Base-by-base conservation (phyloP, 2,329 filamentous ascomycete species). In the Aspergillus pseudoglaucus region DNA sequence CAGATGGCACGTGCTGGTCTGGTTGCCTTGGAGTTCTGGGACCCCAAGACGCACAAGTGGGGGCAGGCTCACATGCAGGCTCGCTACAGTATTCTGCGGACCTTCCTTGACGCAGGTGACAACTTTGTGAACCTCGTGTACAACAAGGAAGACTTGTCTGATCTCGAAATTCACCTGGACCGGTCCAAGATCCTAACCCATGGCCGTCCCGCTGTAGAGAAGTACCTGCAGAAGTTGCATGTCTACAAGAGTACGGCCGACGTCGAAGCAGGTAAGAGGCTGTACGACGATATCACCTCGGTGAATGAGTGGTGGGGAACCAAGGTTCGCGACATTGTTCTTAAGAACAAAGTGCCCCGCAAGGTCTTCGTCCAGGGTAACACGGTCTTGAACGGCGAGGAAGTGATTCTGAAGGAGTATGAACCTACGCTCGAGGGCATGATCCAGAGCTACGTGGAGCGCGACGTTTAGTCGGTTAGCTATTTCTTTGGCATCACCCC, bases 1-100 rank as follows among this genome's bases (percentile, higher is more conserved):
- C 83, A 84, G 57, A 97, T 98, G 91, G 93, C 93, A 12, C 83
- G 90, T 33, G 89, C 90, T n/a, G 93, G 93, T 51, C 76, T 98
- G 40, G 81, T 84, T 5, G 87, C 90, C 1, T 78, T 97, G 18
- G 91, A 97, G 66, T 89, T 93, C 77, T 97, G 90, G 90, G 90
- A 96, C 61, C 90, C 90, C 5, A 90, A 90, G 73, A 84, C 80
- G 59, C 78, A 83, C 56, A 95, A 95, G 73, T 95, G 90, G 90
- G 90, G 90, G 7, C 90, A 95, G 69, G 81, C 87, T 54, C 90
- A 95, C 65, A 94, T 89, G 71, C 89, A 95, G 70, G 90, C 90
- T 18, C 86, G 90, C 9, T 96, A 90, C 72, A 88, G 85, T 45
- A 95, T 96, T 60, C 74, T 96, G 47, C 70, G 69, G 15, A 71